phyloP scores from a whole-genome alignment of 208 protist genomes.

The Trichomonas tenax region DNA sequence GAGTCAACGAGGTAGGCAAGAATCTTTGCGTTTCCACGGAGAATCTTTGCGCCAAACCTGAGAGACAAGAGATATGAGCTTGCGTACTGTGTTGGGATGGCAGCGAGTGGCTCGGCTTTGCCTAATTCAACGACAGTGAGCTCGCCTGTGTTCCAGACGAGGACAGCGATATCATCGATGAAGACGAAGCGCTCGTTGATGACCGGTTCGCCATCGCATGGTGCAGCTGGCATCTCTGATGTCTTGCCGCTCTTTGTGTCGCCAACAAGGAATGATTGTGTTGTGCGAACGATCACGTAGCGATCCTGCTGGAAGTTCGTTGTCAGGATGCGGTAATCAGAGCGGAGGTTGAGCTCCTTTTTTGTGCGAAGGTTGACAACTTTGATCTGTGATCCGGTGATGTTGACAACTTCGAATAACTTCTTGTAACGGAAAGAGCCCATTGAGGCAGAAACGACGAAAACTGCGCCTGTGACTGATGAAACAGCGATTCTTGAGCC shows the following conservation, averaged over 20 bases:
- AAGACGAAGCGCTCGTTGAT: neutral
- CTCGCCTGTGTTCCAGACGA: neutral
- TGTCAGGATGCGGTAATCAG: neutral
- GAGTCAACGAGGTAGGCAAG: neutral
- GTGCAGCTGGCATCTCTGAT: neutral
- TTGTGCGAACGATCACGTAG: neutral
- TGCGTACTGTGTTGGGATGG: neutral
- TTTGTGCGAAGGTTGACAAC: neutral
- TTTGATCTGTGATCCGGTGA: conserved; percentile 1
- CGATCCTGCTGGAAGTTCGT: neutral
- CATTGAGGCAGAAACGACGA: neutral
- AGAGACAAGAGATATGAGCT: neutral
- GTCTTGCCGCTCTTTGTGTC: neutral
- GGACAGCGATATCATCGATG: neutral
- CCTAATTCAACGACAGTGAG: neutral
- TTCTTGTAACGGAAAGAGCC: neutral
- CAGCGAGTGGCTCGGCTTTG: neutral
- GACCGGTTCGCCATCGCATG: neutral
- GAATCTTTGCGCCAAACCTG: neutral
- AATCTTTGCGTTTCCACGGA: neutral
- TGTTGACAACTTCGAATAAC: neutral
- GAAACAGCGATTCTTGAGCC: neutral
- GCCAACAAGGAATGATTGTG: neutral
- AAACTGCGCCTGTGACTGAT: neutral
- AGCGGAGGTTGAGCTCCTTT: neutral